Conservation (phyloP, 2,329 filamentous ascomycete genomes). For the Diaporthe eres region DNA sequence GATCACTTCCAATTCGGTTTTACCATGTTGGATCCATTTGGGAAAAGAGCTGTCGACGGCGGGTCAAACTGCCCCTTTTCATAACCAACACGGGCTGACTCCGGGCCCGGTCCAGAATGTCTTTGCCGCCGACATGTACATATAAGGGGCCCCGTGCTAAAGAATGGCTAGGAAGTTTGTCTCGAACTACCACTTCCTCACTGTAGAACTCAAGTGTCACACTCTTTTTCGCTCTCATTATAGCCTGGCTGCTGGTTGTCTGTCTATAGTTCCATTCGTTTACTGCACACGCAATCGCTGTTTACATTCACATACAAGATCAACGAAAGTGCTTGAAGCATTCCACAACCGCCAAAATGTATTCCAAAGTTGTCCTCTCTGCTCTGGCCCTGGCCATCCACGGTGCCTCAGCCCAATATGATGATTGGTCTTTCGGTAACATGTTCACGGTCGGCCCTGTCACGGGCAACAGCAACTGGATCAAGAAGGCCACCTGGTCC, state of each 20-base stretch:
- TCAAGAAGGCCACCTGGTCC: slow-evolving; percentile 6
- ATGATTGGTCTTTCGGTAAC: not conserved
- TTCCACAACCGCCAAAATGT: not conserved
- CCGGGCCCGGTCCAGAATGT: not conserved
- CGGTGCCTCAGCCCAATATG: not conserved
- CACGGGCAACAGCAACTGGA: not conserved
- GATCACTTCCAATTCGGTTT: not conserved
- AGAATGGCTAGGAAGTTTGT: no score
- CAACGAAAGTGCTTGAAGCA: not conserved
- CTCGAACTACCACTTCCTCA: not conserved
- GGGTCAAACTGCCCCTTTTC: not conserved
- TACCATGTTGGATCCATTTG: not conserved
- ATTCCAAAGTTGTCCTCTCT: not conserved
- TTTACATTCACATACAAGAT: not conserved
- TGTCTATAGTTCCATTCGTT: not conserved
- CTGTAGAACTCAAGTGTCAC: not conserved
- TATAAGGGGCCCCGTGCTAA: not conserved
- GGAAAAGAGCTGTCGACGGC: not conserved
- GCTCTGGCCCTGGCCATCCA: slow-evolving; percentile 12
- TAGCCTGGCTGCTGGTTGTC: slow-evolving; percentile 3
- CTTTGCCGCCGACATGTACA: not conserved
- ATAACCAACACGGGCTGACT: slow-evolving; percentile 6
- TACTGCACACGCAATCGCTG: not conserved
- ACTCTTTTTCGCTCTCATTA: not conserved
- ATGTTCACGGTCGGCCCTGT: not conserved